A percentile compares a stretch with the other conserved stretches of the same genome.
Conservation (phyloP, 179 eudicot genomes). For the Spinacia oleracea region DNA sequence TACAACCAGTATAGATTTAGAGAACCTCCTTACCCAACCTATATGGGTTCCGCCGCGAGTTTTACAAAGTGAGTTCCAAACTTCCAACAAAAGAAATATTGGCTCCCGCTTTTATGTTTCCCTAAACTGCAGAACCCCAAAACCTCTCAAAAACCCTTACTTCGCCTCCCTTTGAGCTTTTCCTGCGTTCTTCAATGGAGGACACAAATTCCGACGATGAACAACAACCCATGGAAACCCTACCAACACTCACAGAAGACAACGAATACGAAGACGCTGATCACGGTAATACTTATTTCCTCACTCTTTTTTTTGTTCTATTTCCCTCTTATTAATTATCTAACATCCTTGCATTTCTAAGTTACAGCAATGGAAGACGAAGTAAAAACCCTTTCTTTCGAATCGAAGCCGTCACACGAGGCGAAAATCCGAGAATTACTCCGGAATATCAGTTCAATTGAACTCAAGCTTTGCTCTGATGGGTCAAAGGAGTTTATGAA, state of each 20-base stretch:
- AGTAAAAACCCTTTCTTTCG: conserved; percentile 29
- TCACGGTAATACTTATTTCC: background rate
- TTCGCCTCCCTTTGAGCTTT: background rate
- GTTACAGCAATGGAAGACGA: conserved; percentile 30
- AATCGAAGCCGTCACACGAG: conserved; percentile 40
- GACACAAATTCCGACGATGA: conserved; percentile 17
- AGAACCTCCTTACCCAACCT: too few relatives aligned
- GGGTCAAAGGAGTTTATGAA: conserved; percentile 71
- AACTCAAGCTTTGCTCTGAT: conserved; percentile 53
- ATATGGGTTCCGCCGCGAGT: too few relatives aligned
- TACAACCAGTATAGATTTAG: too few relatives aligned
- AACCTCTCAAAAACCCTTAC: conserved; percentile 12
- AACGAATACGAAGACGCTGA: background rate
- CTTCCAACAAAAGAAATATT: too few relatives aligned
- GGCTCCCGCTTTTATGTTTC: too few relatives aligned
- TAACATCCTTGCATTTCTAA: background rate
- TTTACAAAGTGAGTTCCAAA: too few relatives aligned
- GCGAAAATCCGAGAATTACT: conserved; percentile 69
- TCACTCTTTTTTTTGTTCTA: background rate
- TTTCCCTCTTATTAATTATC: background rate
- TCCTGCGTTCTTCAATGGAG: conserved; percentile 19
- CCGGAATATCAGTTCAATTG: conserved; percentile 63
- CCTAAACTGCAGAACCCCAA: background rate
- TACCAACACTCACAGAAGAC: background rate
- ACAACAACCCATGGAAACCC: conserved; percentile 3